phyloP scores from a whole-genome alignment of 2,329 filamentous ascomycete species.

The Colletotrichum falcatum region DNA sequence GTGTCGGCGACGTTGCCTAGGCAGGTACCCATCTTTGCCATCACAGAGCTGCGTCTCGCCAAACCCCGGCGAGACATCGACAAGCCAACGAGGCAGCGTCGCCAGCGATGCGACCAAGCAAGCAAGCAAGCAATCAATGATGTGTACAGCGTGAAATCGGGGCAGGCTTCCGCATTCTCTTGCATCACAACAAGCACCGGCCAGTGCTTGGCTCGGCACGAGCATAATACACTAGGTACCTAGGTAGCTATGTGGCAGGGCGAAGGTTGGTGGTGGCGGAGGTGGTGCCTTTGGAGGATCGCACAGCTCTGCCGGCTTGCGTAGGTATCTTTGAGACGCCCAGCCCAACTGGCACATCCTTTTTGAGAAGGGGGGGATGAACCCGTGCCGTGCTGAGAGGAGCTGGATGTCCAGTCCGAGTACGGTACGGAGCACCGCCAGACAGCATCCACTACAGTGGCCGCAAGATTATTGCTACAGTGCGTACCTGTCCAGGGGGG shows the following conservation, averaged over 20 bases:
- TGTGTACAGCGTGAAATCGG: neutral
- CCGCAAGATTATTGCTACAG: slow-evolving; percentile 16
- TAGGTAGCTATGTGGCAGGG: neutral
- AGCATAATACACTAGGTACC: no score
- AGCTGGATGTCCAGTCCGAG: slow-evolving; percentile 26
- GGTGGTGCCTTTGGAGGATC: neutral
- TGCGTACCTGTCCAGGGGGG: neutral
- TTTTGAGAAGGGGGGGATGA: slow-evolving; percentile 5
- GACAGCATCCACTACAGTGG: no score
- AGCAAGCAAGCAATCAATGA: neutral
- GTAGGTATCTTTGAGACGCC: neutral
- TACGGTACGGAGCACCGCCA: neutral
- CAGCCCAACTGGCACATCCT: slow-evolving; percentile 14
- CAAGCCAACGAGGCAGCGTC: neutral
- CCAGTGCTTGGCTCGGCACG: neutral
- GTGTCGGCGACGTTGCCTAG: slow-evolving; percentile 12
- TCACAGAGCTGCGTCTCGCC: slow-evolving; percentile 9
- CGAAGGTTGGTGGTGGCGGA: neutral
- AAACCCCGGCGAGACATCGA: neutral
- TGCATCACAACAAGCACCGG: neutral
- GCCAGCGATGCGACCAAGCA: neutral
- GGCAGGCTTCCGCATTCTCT: neutral
- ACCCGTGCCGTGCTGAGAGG: neutral
- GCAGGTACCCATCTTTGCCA: no score
- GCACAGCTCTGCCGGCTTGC: slow-evolving; percentile 1